A percentile compares a stretch with the other conserved stretches of the same genome.
These are phyloP conservation scores for Solanum stenotomum DNA, from an alignment of 257 asterid genomes.

Conservation along the genomic window DNA sequence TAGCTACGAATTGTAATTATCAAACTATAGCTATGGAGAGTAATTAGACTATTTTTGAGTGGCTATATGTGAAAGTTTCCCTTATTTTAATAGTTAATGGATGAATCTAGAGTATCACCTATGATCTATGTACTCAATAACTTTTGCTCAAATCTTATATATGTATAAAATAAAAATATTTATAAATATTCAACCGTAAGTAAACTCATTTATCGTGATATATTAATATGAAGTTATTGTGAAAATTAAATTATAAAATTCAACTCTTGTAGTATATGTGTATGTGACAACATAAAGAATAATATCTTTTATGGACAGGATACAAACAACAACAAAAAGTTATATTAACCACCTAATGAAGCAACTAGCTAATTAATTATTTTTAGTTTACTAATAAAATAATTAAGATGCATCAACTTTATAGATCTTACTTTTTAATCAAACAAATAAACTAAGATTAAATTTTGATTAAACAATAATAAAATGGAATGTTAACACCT, in stretches of 20 bases:
- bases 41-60: too few species aligned
- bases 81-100: not conserved
- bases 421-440: not conserved
- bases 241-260: not conserved
- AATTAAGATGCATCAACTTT: not conserved
- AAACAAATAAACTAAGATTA: not conserved
- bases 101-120: not conserved
- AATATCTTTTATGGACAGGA: not conserved
- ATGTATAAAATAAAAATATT: not conserved
- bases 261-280: accelerated
- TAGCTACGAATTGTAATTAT: too few species aligned
- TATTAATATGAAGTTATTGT: not conserved
- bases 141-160: not conserved
- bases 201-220: not conserved
- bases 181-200: not conserved
- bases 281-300: not conserved
- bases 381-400: not conserved
- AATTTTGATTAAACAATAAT: not conserved
- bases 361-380: not conserved
- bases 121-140: not conserved
- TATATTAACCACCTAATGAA: not conserved
- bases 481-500: slow-evolving; percentile 1
- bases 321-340: not conserved
- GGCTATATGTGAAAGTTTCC: too few species aligned
- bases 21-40: too few species aligned